Evolutionary conservation across 345 rosid species (phyloP).

Genomic region (Boechera divaricarpa): DNA sequence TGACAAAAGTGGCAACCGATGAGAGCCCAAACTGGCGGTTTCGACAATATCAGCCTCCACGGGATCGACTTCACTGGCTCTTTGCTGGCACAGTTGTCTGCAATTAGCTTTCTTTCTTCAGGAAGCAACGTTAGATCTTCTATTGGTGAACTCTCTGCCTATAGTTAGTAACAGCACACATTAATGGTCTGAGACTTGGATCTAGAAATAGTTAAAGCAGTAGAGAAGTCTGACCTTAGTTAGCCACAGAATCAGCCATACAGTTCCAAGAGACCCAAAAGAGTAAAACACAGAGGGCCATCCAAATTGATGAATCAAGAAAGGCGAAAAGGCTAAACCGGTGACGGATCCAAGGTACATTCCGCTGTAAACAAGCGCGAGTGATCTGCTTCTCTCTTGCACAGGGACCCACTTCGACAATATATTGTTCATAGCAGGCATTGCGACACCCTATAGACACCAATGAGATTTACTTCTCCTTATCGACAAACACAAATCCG

Average conservation of each 20-base stretch:
- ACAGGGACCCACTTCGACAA: slow-evolving; percentile 94
- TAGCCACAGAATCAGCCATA: slow-evolving; percentile 83
- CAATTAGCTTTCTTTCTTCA: slow-evolving; percentile 69
- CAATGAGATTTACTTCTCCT: slow-evolving; percentile 14
- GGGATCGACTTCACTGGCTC: slow-evolving; percentile 84
- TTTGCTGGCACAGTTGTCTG: slow-evolving; percentile 56
- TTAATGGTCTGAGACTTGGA: neutral
- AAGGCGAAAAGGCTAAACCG: slow-evolving; percentile 94
- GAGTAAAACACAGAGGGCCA: slow-evolving; percentile 98
- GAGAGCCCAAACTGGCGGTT: slow-evolving; percentile 93
- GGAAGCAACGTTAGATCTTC: slow-evolving; percentile 78
- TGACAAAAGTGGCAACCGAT: slow-evolving; percentile 86
- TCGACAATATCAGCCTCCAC: slow-evolving; percentile 81
- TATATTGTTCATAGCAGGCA: slow-evolving; percentile 99
- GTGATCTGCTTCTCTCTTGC: slow-evolving; percentile 90
- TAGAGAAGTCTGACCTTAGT: slow-evolving; percentile 59
- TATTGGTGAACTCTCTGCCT: slow-evolving; percentile 90
- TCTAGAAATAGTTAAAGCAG: slow-evolving; percentile 6
- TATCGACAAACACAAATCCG: neutral
- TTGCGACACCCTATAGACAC: slow-evolving; percentile 84
- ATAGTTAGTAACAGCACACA: slow-evolving; percentile 21
- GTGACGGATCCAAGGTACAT: slow-evolving; percentile 95
- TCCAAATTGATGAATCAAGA: slow-evolving; percentile 84
- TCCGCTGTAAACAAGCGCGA: slow-evolving; percentile 92
- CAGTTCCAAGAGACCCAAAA: slow-evolving; percentile 89